Conservation (phyloP, 202 grass and related monocot genomes). For the Zizania palustris region DNA sequence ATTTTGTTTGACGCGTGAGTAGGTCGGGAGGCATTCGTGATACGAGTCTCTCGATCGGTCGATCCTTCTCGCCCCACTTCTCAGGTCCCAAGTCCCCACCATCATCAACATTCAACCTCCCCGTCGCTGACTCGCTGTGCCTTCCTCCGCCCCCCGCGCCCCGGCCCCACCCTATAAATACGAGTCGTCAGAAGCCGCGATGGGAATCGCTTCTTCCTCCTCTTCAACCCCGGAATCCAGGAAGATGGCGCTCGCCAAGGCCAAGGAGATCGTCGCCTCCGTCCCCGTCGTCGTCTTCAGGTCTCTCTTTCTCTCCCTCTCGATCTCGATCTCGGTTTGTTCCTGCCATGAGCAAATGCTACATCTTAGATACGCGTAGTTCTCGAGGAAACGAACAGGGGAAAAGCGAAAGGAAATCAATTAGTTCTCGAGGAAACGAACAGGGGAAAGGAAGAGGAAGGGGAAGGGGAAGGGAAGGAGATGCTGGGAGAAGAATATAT, state of each 20-base stretch:
- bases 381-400: background rate
- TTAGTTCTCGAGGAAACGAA: background rate
- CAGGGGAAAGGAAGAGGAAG: background rate
- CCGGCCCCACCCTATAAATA: slow-evolving; percentile 35
- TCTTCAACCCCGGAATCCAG: slow-evolving; percentile 39
- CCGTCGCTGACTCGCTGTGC: background rate
- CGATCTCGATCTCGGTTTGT: background rate
- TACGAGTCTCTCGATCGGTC: background rate
- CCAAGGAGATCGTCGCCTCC: slow-evolving; percentile 66
- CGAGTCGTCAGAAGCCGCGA: background rate
- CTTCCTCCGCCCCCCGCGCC: background rate
- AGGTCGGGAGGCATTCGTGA: background rate
- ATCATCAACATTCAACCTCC: background rate
- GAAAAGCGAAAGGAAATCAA: background rate
- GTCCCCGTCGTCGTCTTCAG: slow-evolving; percentile 71
- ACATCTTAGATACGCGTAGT: background rate
- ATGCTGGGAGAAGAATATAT: background rate
- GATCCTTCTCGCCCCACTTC: background rate
- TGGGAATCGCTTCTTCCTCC: slow-evolving; percentile 41
- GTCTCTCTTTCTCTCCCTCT: slow-evolving; percentile 24
- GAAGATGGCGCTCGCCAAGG: slow-evolving; percentile 64
- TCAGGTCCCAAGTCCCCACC: background rate
- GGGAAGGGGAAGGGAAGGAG: background rate
- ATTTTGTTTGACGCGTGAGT: background rate
- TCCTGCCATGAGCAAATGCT: background rate